phyloP scores from a whole-genome alignment of 108 stramenopile species.

The Schizochytrium sp. region DNA sequence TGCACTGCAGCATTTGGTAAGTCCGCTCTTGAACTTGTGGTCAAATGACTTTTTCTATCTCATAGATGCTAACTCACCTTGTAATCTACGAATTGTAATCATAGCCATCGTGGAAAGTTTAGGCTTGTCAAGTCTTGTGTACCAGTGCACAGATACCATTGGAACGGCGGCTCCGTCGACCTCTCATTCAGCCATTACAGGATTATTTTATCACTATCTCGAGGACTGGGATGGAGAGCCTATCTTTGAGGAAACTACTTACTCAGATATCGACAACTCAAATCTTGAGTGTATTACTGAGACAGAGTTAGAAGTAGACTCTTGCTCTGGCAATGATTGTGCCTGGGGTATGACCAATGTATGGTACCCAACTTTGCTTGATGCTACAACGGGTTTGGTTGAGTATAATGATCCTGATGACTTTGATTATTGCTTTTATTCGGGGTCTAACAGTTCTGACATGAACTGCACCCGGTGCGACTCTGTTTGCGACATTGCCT shows the following conservation, averaged over 20 bases:
- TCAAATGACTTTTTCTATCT: too few relatives aligned
- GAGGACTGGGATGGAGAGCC: constrained; percentile 7
- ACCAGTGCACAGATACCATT: background rate
- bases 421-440: background rate
- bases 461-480: background rate
- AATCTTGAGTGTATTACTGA: too few relatives aligned
- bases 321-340: background rate
- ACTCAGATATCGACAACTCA: background rate
- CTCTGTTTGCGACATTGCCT: background rate
- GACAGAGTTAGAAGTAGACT: too few relatives aligned
- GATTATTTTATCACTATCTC: background rate
- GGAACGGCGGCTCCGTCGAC: background rate
- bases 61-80: too few relatives aligned
- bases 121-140: background rate
- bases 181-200: background rate
- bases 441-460: background rate
- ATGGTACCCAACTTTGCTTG: background rate
- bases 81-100: too few relatives aligned
- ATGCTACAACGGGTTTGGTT: background rate
- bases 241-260: background rate
- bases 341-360: background rate
- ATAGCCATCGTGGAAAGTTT: background rate
- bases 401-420: background rate
- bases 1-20: too few relatives aligned
- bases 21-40: too few relatives aligned